Evolutionary conservation across 805 yeast genomes (phyloP).

Genomic region (Candida nonsorbophila): DNA sequence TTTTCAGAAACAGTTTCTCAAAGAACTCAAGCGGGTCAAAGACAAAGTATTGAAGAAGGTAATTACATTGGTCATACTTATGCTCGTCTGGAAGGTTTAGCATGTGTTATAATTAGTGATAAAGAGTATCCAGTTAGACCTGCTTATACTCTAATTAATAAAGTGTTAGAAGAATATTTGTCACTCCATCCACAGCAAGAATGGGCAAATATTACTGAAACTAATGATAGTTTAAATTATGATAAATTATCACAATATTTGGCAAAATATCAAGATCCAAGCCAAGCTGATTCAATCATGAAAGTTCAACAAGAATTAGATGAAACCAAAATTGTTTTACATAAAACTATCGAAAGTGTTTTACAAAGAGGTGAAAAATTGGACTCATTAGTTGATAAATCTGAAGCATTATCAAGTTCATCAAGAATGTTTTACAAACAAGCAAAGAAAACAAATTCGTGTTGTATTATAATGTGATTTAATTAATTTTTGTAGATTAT

Average conservation of each 20-base stretch:
- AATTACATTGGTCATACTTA: conserved; percentile 88
- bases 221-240: conserved; percentile 42
- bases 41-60: conserved; percentile 93
- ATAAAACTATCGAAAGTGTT: conserved; percentile 91
- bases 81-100: conserved; percentile 82
- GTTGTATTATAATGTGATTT: conserved; percentile 68
- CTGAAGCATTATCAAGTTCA: conserved; percentile 83
- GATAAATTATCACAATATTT: conserved; percentile 65
- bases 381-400: conserved; percentile 90
- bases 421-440: conserved; percentile 95
- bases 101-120: conserved; percentile 89
- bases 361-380: conserved; percentile 94
- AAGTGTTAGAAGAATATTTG: conserved; percentile 84
- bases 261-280: conserved; percentile 89
- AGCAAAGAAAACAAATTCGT: conserved; percentile 86
- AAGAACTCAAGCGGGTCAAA: conserved; percentile 83
- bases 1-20: conserved; percentile 86
- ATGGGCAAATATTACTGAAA: conserved; percentile 53
- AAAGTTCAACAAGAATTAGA: conserved; percentile 96
- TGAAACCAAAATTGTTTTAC: conserved; percentile 93
- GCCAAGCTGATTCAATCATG: conserved; percentile 95
- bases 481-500: background rate
- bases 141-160: conserved; percentile 88
- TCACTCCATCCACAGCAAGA: conserved; percentile 70
- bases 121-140: conserved; percentile 96